A percentile compares a stretch with the other conserved stretches of the same genome.
These are phyloP conservation scores for Firmiana major DNA, from an alignment of 345 rosid genomes.

Conservation along the genomic window DNA sequence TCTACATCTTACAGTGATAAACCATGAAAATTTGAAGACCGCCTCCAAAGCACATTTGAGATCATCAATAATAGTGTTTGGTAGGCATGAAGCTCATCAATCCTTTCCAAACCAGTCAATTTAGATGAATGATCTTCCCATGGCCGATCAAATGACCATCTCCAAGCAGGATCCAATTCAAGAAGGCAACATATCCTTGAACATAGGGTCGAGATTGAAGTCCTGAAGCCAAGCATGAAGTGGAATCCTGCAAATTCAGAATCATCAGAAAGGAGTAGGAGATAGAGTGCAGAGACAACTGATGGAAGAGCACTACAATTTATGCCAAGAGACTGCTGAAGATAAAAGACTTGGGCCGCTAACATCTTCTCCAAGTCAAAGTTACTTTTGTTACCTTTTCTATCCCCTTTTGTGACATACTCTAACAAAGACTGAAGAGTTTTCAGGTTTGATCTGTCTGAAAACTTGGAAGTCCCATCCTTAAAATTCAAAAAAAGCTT, in stretches of 20 bases:
- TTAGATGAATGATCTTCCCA: slow-evolving; percentile 54
- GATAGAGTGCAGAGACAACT: slow-evolving; percentile 58
- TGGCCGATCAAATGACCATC: slow-evolving; percentile 69
- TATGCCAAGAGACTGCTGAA: slow-evolving; percentile 55
- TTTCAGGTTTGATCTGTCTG: slow-evolving; percentile 29
- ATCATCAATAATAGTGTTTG: slow-evolving; percentile 46
- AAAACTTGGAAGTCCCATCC: slow-evolving; percentile 22
- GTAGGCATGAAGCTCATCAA: slow-evolving; percentile 58
- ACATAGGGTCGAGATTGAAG: too few species aligned
- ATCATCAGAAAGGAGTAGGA: slow-evolving; percentile 40
- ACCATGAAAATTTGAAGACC: slow-evolving; percentile 25
- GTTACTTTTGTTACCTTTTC: slow-evolving; percentile 23
- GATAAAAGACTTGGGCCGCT: slow-evolving; percentile 49
- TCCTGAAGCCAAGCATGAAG: too few species aligned
- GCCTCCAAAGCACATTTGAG: slow-evolving; percentile 38
- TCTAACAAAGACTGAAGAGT: slow-evolving; percentile 45
- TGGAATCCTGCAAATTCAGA: slow-evolving; percentile 40
- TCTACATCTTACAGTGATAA: slow-evolving; percentile 30
- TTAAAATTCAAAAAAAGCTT: slow-evolving; percentile 40
- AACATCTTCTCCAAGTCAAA: slow-evolving; percentile 35
- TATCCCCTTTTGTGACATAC: slow-evolving; percentile 24
- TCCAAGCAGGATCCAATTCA: too few species aligned
- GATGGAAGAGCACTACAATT: slow-evolving; percentile 50
- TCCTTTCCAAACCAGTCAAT: slow-evolving; percentile 34
- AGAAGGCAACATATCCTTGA: too few species aligned